Percentiles rank a stretch among this genome's conserved stretches.
phyloP scores from a whole-genome alignment of 208 protist genomes.

The Angomonas deanei region DNA sequence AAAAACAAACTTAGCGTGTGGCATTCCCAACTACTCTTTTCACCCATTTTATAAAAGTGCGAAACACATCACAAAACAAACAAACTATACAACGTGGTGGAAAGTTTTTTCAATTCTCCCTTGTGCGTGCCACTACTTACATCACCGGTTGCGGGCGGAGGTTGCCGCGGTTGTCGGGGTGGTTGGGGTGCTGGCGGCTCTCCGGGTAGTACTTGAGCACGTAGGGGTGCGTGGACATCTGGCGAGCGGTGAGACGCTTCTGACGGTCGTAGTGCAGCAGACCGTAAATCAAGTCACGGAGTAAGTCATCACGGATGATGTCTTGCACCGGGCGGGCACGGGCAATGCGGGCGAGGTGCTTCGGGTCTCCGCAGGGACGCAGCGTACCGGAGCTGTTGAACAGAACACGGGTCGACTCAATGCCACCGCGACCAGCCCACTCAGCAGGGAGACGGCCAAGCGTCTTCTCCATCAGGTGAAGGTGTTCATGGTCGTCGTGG shows the following conservation, averaged over 20 bases:
- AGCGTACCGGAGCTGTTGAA: conserved; percentile 42
- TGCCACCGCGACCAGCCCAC: conserved; percentile 43
- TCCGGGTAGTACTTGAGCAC: conserved; percentile 81
- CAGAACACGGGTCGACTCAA: conserved; percentile 41
- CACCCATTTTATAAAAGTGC: too few relatives aligned
- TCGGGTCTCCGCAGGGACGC: conserved; percentile 50
- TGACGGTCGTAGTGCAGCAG: conserved; percentile 73
- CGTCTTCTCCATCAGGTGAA: conserved; percentile 77
- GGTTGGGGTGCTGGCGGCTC: conserved; percentile 46
- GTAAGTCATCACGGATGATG: conserved; percentile 40
- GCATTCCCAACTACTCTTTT: too few relatives aligned
- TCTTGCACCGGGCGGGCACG: conserved; percentile 51
- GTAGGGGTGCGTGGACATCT: conserved; percentile 73
- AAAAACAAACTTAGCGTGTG: too few relatives aligned
- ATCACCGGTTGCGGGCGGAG: conserved; percentile 38
- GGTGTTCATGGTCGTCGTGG: conserved; percentile 63
- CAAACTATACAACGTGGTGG: too few relatives aligned
- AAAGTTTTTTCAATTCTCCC: neutral
- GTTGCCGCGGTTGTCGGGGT: conserved; percentile 50
- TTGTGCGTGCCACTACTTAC: conserved; percentile 8
- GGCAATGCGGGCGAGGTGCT: conserved; percentile 56
- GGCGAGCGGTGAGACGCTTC: conserved; percentile 53
- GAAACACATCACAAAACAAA: too few relatives aligned
- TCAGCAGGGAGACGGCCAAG: conserved; percentile 48
- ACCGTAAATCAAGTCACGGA: conserved; percentile 57